A percentile compares a stretch with the other conserved stretches of the same genome.
These are phyloP conservation scores for Glutinoglossum americanum DNA, from an alignment of 495 filamentous ascomycete species.

Conservation along the genomic window DNA sequence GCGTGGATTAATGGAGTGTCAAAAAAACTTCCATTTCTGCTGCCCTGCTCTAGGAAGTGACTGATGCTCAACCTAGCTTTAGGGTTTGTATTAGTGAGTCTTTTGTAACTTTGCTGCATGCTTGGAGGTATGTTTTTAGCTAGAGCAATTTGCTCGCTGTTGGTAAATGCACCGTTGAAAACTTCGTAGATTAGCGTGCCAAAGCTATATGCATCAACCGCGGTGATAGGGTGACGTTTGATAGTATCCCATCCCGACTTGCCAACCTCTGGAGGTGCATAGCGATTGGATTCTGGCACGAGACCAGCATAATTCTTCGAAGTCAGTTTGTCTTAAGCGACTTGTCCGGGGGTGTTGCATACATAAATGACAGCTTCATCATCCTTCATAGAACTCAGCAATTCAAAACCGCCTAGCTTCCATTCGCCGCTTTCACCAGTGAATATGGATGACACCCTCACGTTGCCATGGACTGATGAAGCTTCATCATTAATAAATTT, in stretches of 20 bases:
- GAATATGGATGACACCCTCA: constrained; percentile 69
- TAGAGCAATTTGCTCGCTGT: constrained; percentile 53
- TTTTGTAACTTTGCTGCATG: constrained; percentile 79
- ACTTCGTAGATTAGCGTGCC: constrained; percentile 72
- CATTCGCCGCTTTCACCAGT: constrained; percentile 92
- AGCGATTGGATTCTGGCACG: constrained; percentile 60
- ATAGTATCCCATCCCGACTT: constrained; percentile 76
- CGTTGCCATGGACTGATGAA: constrained; percentile 65
- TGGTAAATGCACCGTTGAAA: constrained; percentile 62
- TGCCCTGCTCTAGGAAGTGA: constrained; percentile 79
- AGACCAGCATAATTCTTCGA: constrained; percentile 61
- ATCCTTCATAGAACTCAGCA: constrained; percentile 85
- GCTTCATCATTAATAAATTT: constrained; percentile 95
- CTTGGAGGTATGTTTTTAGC: constrained; percentile 69
- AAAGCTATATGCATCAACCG: constrained; percentile 71
- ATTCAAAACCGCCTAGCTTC: constrained; percentile 86
- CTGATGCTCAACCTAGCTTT: constrained; percentile 66
- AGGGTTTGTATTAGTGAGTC: constrained; percentile 68
- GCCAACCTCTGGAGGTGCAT: constrained; percentile 65
- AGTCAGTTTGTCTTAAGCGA: constrained; percentile 5
- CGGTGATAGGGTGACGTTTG: constrained; percentile 59
- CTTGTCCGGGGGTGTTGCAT: constrained; percentile 13
- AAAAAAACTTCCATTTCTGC: constrained; percentile 66
- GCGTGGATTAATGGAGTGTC: constrained; percentile 78
- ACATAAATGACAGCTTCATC: constrained; percentile 85